These are phyloP conservation scores for Thymus quinquecostatus DNA, from an alignment of 257 asterid species.

Conservation along the genomic window DNA sequence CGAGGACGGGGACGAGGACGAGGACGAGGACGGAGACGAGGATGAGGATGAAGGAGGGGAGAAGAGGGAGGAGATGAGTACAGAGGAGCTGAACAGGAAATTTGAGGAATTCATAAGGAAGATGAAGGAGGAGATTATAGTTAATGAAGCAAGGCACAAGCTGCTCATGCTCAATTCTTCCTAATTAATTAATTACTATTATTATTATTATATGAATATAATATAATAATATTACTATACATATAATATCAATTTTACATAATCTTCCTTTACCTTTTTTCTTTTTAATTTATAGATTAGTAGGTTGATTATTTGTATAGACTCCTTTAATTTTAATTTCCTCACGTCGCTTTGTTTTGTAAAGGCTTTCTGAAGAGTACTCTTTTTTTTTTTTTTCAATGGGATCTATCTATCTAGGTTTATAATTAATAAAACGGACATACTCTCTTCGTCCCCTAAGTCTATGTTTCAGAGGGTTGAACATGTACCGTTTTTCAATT, in stretches of 20 bases:
- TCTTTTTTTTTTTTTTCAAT: not conserved
- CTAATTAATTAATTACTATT: too few relatives aligned
- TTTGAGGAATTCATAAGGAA: slow-evolving; percentile 55
- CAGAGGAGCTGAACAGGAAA: slow-evolving; percentile 47
- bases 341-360: not conserved
- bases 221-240: too few relatives aligned
- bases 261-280: not conserved
- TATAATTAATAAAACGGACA: too few relatives aligned
- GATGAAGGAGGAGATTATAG: slow-evolving; percentile 50
- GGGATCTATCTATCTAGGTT: not conserved
- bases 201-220: not conserved
- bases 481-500: too few relatives aligned
- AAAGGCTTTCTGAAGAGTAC: too few relatives aligned
- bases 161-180: slow-evolving; percentile 6
- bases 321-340: not conserved
- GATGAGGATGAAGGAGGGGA: not conserved
- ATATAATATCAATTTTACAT: not conserved
- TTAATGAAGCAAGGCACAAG: slow-evolving; percentile 32
- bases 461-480: too few relatives aligned
- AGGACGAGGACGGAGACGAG: not conserved
- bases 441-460: too few relatives aligned
- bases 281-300: not conserved
- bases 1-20: not conserved
- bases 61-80: slow-evolving; percentile 30
- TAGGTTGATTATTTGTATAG: slow-evolving; percentile 14